These are phyloP conservation scores for Rhizophagus prolifer DNA, from an alignment of 192 early-diverging fungal genomes.

Conservation along the genomic window DNA sequence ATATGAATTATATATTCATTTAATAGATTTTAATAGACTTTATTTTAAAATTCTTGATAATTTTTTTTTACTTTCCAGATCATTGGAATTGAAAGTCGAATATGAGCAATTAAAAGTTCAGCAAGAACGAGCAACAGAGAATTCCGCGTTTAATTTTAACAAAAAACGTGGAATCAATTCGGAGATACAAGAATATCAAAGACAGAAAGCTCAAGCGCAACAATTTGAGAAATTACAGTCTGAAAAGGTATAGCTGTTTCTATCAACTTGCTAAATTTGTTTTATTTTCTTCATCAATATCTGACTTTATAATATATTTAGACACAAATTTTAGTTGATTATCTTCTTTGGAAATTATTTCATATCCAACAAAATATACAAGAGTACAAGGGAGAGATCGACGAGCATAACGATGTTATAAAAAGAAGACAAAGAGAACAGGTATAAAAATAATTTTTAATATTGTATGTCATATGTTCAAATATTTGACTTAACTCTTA, in stretches of 20 bases:
- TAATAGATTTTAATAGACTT: no score
- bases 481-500: neutral
- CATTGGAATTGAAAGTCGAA: slow-evolving; percentile 83
- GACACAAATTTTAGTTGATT: slow-evolving; percentile 62
- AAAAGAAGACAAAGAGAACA: slow-evolving; percentile 45
- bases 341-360: slow-evolving; percentile 90
- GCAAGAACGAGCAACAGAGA: slow-evolving; percentile 87
- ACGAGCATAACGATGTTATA: slow-evolving; percentile 49
- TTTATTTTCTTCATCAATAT: neutral
- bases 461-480: neutral
- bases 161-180: slow-evolving; percentile 84
- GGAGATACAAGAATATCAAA: slow-evolving; percentile 90
- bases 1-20: neutral
- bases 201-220: slow-evolving; percentile 91
- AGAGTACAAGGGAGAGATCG: slow-evolving; percentile 58
- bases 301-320: slow-evolving; percentile 32
- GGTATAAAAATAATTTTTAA: slow-evolving; percentile 35
- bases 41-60: neutral
- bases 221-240: slow-evolving; percentile 65
- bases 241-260: slow-evolving; percentile 48
- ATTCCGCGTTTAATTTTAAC: slow-evolving; percentile 85
- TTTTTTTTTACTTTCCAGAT: slow-evolving; percentile 44
- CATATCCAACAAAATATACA: slow-evolving; percentile 75
- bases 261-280: neutral
- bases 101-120: slow-evolving; percentile 82